Percentiles rank a stretch among this genome's conserved stretches.
phyloP scores from a whole-genome alignment of 495 filamentous ascomycete species.

The Xylaria grammica region DNA sequence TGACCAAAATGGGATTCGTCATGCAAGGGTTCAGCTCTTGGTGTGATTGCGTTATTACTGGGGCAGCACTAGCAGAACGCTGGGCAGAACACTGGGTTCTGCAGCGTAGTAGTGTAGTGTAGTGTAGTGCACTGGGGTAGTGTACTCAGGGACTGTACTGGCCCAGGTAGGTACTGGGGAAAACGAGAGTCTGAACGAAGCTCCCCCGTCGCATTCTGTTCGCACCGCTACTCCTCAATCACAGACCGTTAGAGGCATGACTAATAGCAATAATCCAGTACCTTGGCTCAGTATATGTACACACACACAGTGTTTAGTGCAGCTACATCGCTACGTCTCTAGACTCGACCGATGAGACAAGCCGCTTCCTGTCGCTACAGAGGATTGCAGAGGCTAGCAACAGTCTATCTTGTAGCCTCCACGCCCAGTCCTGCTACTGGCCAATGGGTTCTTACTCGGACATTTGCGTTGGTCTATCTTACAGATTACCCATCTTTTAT shows the following conservation, averaged over 20 bases:
- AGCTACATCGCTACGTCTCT: background rate
- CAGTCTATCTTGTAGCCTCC: slow-evolving; percentile 25
- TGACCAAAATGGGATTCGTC: slow-evolving; percentile 34
- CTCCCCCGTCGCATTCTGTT: background rate
- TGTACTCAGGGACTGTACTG: background rate
- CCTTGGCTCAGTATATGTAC: slow-evolving; percentile 9
- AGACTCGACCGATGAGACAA: background rate
- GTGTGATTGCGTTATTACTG: slow-evolving; percentile 37
- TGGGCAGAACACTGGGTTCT: too few relatives aligned
- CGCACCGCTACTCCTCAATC: background rate
- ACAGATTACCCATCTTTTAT: slow-evolving; percentile 32
- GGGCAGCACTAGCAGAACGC: background rate
- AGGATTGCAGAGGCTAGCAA: slow-evolving; percentile 23
- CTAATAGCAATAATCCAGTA: slow-evolving; percentile 14
- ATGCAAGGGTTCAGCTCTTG: slow-evolving; percentile 27
- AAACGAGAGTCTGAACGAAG: background rate
- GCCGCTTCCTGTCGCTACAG: slow-evolving; percentile 9
- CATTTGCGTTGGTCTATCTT: slow-evolving; percentile 35
- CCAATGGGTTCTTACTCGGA: slow-evolving; percentile 40
- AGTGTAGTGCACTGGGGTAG: too few relatives aligned
- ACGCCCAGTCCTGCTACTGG: slow-evolving; percentile 30
- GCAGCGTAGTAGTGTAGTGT: too few relatives aligned
- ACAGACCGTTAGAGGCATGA: slow-evolving; percentile 9
- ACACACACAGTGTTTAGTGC: background rate
- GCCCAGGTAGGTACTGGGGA: background rate